Evolutionary conservation across 352 stramenopile species (phyloP), one percentile per base, ranked within the genome.

Genomic region (Phytophthora melonis): DNA sequence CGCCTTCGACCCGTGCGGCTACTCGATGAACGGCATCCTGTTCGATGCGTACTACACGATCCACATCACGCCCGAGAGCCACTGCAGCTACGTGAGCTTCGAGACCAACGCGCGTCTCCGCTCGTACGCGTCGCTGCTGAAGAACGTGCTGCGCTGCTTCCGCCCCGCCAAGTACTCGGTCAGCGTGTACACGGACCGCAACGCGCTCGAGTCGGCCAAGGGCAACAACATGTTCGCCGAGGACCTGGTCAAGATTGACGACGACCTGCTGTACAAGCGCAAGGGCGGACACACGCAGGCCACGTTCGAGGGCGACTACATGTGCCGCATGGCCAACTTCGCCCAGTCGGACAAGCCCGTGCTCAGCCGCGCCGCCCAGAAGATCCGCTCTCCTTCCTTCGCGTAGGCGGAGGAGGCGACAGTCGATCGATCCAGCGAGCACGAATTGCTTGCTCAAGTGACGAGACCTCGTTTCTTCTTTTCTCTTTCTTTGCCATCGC

Each of bases 21-120:
- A 98, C 85, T 98, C 91, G 52, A 99, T 99, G 98, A 99, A 99
- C 90, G 98, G 97, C 66, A 98, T 99, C 70, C 79, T 99, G 14
- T 98, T 98, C 67, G 93, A 97, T 62, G 97, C 96, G 8, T 99
- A 99, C 88, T 99, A 98, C 70, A 99, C 98, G 53, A 99, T 99
- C 75, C 98, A 99, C 85, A 94, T 97, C 75, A 99, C 98, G 58
- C 98, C 98, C 10, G 98, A 99, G 83, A 92, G 86, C 65, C 88
- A 98, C 62, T 99, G 95, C 77, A 98, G 87, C 81, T 99, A 98
- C 82, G 97, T 97, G 52, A 98, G 89, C 78, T 99, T 99, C 77
- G 98, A 99, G 90, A 99, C 98, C 34, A 99, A 99, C 79, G 87
- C 88, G 41, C 86, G 87, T 53, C 77, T 96, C 34, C 86, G 87